These are phyloP conservation scores for Pythium utonaiense DNA, from an alignment of 352 stramenopile genomes.

Conservation along the genomic window DNA sequence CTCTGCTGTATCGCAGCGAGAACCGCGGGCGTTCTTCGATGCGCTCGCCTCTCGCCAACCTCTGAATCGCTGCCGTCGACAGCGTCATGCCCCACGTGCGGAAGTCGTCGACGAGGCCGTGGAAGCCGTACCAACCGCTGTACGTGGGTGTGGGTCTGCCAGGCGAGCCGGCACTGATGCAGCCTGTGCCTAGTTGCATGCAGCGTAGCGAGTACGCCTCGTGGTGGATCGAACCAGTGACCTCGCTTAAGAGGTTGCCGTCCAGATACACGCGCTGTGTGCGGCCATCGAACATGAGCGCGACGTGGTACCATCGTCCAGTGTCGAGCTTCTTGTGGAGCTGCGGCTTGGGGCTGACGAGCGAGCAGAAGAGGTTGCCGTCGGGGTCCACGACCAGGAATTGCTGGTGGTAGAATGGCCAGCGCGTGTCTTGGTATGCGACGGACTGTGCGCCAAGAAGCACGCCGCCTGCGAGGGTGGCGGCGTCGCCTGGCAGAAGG, in stretches of 20 bases:
- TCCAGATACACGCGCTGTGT: constrained; percentile 54
- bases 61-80: constrained; percentile 1
- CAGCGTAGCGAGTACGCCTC: constrained; percentile 38
- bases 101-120: constrained; percentile 37
- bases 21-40: constrained; percentile 8
- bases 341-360: constrained; percentile 25
- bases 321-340: constrained; percentile 40
- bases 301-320: constrained; percentile 64
- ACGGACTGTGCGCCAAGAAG: constrained; percentile 40
- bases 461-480: constrained; percentile 24
- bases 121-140: constrained; percentile 63
- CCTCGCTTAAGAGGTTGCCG: constrained; percentile 36
- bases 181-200: constrained; percentile 53
- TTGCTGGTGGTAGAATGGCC: constrained; percentile 42
- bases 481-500: constrained; percentile 21
- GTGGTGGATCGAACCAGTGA: constrained; percentile 3
- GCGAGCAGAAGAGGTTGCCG: constrained; percentile 36
- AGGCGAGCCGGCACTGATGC: constrained; percentile 47
- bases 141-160: constrained; percentile 38
- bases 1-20: background rate
- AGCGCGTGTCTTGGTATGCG: constrained; percentile 13
- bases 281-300: constrained; percentile 41
- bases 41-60: background rate
- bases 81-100: constrained; percentile 9
- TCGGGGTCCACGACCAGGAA: constrained; percentile 38